Base-by-base conservation (phyloP, 2,329 filamentous ascomycete species). In the Zasmidium cellare region DNA sequence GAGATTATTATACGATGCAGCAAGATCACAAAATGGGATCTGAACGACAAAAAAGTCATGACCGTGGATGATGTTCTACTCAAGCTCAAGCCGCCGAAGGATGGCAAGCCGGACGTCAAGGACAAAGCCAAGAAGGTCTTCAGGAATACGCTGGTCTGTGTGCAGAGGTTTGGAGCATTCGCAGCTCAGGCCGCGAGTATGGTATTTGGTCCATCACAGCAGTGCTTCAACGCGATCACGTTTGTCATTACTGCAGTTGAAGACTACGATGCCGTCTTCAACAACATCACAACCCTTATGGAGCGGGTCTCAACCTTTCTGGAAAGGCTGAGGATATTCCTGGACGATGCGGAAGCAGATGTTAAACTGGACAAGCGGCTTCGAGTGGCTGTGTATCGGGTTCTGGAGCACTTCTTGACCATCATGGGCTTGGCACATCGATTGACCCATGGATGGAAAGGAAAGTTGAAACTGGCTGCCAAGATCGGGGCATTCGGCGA, bases 201-300 rank as follows among this genome's bases (percentile, higher is more conserved):
- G 25, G 57, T 53, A 11, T 51, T 51, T 46, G 48, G 53, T 11
- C 48, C 45, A 1, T 45, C 38, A 2, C 38, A 56, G 31, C 54
- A 60, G 16, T 57, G 55, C 31, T 60, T 57, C 55, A 60, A 60
- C 35, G 58, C 58, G 1, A 55, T 58, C 18, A 54, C 31, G 38
- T 60, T 57, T 38, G 58, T 57, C 24, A 53, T 60, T 25, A 51
- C 19, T 3, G 58, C 58, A 14, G 55, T 60, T n/a, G 49, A 57
- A 45, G 55, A 51, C 1, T 60, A 60, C 20, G 46, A 60, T 44
- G 58, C 22, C 6, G 58, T 57, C n/a, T 57, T 60, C 46, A 44
- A 31, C 2, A 60, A 56, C 20, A 28, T 60, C 11, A 57, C 54
- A 7, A 46, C 24, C 3, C 46, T 57, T 18, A 53, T 57, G 53